Base-by-base conservation (phyloP, 2,329 filamentous ascomycete species). In the Triangularia verruculosa region DNA sequence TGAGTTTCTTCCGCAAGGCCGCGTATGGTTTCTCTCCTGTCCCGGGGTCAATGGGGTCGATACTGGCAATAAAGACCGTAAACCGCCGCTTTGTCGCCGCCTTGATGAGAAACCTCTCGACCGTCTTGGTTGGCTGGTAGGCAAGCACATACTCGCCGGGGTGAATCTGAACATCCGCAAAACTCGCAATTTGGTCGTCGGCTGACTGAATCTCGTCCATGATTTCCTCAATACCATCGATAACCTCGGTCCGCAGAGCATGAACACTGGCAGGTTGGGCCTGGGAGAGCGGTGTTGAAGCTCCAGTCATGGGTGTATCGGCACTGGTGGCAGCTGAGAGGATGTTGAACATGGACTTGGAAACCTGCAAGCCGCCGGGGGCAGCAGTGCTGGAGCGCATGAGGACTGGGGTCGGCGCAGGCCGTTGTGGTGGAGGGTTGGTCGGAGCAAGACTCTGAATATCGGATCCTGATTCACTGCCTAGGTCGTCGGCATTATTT, bases 181-280 rank as follows among this genome's bases (percentile, higher is more conserved):
- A 90, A 22, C 88, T 87, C 1, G 94, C 91, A 70, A 99, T 96
- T 76, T 97, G 93, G 72, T 96, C 92, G 74, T 97, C 95, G 7
- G 93, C 93, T 73, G 94, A 90, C 68, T 90, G 89, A 62, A 99
- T 88, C 78, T 99, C 95, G 73, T 99, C 95, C 76, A 96, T 91
- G 65, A 99, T 93, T 75, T 99, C 95, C 71, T 92, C 89, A 71
- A 99, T 97, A 51, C 93, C 95, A 71, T 95, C 91, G 68, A 97
- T 89, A 25, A 98, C 90, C 76, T 98, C 95, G 13, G 92, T 92
- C 65, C 93, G 90, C 64, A 98, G 82, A 67, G 96, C 90, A 65
- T 90, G 84, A 61, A 80, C 76, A 65, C 82, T 82, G 54, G 80
- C 78, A 15, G 76, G 75, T 68, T 78, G 77, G 0, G 72, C 67